Evolutionary conservation across 2,329 filamentous ascomycete species (phyloP).

Genomic region (Sporothrix pallida): DNA sequence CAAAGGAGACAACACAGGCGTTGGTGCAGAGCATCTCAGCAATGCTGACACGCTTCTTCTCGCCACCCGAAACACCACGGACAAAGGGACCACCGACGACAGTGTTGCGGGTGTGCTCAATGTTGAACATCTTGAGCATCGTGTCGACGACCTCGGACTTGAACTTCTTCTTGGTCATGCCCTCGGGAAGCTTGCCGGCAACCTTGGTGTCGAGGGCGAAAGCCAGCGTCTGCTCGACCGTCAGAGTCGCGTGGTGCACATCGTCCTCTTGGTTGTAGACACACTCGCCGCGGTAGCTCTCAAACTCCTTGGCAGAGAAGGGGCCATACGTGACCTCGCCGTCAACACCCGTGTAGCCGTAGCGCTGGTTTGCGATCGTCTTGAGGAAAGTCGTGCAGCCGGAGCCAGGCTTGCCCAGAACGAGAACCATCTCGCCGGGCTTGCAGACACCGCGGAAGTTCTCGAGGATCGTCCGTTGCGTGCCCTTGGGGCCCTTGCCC

Average conservation of each 20-base stretch:
- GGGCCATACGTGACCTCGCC: conserved; percentile 81
- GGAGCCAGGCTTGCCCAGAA: conserved; percentile 77
- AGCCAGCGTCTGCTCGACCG: conserved; percentile 83
- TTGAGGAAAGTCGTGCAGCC: conserved; percentile 74
- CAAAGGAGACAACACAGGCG: conserved; percentile 74
- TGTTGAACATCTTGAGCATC: conserved; percentile 90
- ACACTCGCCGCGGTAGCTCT: conserved; percentile 78
- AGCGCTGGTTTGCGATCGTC: conserved; percentile 69
- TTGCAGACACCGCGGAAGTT: conserved; percentile 73
- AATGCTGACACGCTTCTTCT: conserved; percentile 80
- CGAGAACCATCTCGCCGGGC: conserved; percentile 87
- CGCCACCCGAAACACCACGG: conserved; percentile 78
- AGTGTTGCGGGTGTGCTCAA: conserved; percentile 84
- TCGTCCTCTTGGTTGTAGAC: conserved; percentile 90
- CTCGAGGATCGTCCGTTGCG: conserved; percentile 75
- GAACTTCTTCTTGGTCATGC: conserved; percentile 70
- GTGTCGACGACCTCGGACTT: conserved; percentile 76
- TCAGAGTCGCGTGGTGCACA: conserved; percentile 81
- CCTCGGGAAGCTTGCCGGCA: conserved; percentile 77
- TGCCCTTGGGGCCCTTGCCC: conserved; percentile 69
- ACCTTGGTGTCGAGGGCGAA: conserved; percentile 87
- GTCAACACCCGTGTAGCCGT: conserved; percentile 59
- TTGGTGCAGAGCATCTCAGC: conserved; percentile 82
- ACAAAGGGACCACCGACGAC: conserved; percentile 84
- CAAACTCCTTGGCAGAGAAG: conserved; percentile 73